Base-by-base conservation (phyloP, 257 asterid genomes). In the Nicotiana undulata region DNA sequence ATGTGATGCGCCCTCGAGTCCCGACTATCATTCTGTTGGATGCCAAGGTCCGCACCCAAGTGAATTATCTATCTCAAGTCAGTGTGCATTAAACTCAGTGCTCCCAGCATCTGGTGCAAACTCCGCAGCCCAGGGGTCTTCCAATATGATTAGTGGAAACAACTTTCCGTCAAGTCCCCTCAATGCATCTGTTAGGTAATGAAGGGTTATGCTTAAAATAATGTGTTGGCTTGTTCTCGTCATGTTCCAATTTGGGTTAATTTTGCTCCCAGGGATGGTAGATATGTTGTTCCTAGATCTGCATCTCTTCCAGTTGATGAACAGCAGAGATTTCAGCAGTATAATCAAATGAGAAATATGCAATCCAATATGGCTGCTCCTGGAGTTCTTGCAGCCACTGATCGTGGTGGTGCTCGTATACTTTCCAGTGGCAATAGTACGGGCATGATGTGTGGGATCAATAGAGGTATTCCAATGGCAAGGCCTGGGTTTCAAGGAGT, bases 401-500 rank as follows among this genome's bases (percentile, higher is more conserved):
- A 90, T 80, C 92, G 92, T 80, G 93, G 92, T 75, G 94, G 97
- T 60, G 88, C 83, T 82, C 97, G 90, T 63, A 77, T 87, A 83
- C 90, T 87, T 85, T 83, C 97, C 12, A 86, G 96, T 82, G 91
- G 94, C 64, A 93, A 65, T 85, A 97, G 87, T 78, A 86, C 88
- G 88, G 89, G 92, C 79, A 79, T 87, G 76, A 86, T 87, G 84
- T 75, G 88, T 76, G 90, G 91, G 65, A 88, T 86, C 63, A 96
- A 86, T 66, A 86, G 99, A 86, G 85, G 89, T 86, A 86, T 85
- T 89, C 89, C 97, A 60, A 82, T 91, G 82, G 88, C 86, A 3
- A 92, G 98, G 85, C 97, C 94, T 75, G 95, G 94, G 13, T 86
- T 89, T 84, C 98, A 89, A 76, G 94, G 97, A 79, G 63, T 90